phyloP scores from a whole-genome alignment of 441 rosid genomes.

The Euphorbia schlechtendalii region DNA sequence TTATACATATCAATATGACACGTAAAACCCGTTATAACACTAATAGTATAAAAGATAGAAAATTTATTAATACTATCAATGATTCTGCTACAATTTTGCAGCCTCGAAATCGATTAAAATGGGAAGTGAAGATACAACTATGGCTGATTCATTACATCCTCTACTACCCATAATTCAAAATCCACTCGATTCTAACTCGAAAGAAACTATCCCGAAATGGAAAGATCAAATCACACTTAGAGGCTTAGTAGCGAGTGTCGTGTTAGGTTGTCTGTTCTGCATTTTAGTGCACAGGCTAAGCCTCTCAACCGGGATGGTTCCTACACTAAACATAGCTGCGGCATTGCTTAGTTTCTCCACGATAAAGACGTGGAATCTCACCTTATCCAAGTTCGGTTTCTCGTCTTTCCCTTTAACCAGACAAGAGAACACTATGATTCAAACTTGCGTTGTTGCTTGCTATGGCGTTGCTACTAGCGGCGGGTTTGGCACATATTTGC shows the following conservation, averaged over 20 bases:
- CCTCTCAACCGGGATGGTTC: conserved; percentile 76
- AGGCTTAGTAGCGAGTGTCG: conserved; percentile 60
- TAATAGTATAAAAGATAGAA: neutral
- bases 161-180: conserved; percentile 5
- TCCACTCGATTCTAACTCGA: neutral
- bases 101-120: conserved; percentile 2
- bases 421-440: conserved; percentile 82
- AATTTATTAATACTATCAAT: neutral
- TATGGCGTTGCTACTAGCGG: conserved; percentile 85
- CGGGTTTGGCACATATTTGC: conserved; percentile 76
- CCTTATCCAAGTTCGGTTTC: conserved; percentile 50
- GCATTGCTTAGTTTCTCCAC: conserved; percentile 81
- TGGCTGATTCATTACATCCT: conserved; percentile 7
- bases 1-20: too few species aligned
- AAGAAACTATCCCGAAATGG: conserved; percentile 61
- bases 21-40: too few species aligned
- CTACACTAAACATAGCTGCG: conserved; percentile 70
- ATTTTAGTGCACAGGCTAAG: conserved; percentile 79
- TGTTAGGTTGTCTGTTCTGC: conserved; percentile 63
- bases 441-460: conserved; percentile 93
- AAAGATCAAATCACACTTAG: conserved; percentile 75
- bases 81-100: neutral
- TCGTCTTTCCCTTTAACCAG: conserved; percentile 56
- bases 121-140: conserved; percentile 1
- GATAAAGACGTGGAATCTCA: conserved; percentile 72